Percentiles rank a stretch among this genome's conserved stretches.
Conservation (phyloP, 257 asterid genomes). For the Perilla frutescens region DNA sequence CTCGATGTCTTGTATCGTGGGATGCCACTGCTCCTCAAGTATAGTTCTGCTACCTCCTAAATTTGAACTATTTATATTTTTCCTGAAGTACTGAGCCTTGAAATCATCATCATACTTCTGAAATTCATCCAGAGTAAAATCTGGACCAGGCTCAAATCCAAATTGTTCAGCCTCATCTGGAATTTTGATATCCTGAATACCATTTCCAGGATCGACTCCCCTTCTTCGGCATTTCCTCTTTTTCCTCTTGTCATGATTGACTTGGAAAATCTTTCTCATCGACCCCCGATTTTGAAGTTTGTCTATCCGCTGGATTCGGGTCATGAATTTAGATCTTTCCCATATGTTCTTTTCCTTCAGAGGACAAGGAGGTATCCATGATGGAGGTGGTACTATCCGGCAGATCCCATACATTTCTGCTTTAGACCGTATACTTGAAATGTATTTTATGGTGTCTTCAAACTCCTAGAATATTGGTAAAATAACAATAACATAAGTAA, state of each 20-base stretch:
- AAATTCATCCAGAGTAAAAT: conserved; percentile 72
- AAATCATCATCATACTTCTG: conserved; percentile 86
- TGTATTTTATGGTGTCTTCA: conserved; percentile 78
- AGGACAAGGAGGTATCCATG: conserved; percentile 95
- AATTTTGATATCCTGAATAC: conserved; percentile 47
- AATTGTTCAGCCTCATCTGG: conserved; percentile 63
- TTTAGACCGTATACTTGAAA: conserved; percentile 79
- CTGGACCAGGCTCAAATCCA: conserved; percentile 98
- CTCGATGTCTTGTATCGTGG: conserved; percentile 80
- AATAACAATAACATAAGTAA: conserved; percentile 28
- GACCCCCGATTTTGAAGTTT: conserved; percentile 90
- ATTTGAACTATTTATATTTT: conserved; percentile 35
- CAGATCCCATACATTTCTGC: conserved; percentile 93
- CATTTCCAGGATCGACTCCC: conserved; percentile 54
- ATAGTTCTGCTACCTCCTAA: conserved; percentile 38
- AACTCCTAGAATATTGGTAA: conserved; percentile 65
- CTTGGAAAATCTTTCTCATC: conserved; percentile 58
- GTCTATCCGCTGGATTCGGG: conserved; percentile 91
- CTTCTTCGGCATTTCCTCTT: conserved; percentile 68
- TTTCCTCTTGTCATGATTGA: conserved; percentile 66
- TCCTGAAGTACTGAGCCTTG: conserved; percentile 78
- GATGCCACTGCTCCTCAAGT: conserved; percentile 58
- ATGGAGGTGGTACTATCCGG: conserved; percentile 95
- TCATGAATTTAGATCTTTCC: conserved; percentile 71
- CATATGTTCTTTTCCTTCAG: conserved; percentile 64